A percentile compares a stretch with the other conserved stretches of the same genome.
Conservation (phyloP, 1,139 yeast species). For the Scheffersomyces lignicola region DNA sequence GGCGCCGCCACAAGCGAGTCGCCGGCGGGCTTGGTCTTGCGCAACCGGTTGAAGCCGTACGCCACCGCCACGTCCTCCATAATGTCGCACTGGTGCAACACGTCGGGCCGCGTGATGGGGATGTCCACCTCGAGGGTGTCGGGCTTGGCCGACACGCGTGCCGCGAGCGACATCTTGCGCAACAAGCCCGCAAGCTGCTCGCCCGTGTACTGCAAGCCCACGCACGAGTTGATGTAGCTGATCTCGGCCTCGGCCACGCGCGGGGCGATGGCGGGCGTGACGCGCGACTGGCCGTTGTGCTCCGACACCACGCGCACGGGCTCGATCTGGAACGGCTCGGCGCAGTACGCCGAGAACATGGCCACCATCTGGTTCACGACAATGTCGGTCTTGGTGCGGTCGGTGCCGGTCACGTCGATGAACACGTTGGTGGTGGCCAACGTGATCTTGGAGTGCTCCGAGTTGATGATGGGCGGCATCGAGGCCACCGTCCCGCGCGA, state of each 20-base stretch:
- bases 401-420: constrained; percentile 94
- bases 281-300: constrained; percentile 76
- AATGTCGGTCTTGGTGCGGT: constrained; percentile 86
- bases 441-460: constrained; percentile 86
- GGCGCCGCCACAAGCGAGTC: constrained; percentile 84
- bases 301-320: constrained; percentile 83
- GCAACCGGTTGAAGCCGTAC: constrained; percentile 89
- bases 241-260: constrained; percentile 76
- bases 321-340: constrained; percentile 77
- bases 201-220: constrained; percentile 73
- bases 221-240: constrained; percentile 84
- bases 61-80: constrained; percentile 99
- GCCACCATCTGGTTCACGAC: constrained; percentile 92
- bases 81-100: constrained; percentile 95
- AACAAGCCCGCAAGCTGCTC: constrained; percentile 70
- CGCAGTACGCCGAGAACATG: constrained; percentile 89
- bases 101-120: constrained; percentile 94
- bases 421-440: constrained; percentile 84
- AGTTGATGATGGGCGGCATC: constrained; percentile 95
- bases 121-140: constrained; percentile 67
- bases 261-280: constrained; percentile 71
- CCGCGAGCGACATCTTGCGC: constrained; percentile 77
- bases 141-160: constrained; percentile 52
- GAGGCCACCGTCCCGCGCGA: constrained; percentile 78
- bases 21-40: constrained; percentile 77